Conservation (phyloP, 305 asterid species). For the Fraxinus floribunda region DNA sequence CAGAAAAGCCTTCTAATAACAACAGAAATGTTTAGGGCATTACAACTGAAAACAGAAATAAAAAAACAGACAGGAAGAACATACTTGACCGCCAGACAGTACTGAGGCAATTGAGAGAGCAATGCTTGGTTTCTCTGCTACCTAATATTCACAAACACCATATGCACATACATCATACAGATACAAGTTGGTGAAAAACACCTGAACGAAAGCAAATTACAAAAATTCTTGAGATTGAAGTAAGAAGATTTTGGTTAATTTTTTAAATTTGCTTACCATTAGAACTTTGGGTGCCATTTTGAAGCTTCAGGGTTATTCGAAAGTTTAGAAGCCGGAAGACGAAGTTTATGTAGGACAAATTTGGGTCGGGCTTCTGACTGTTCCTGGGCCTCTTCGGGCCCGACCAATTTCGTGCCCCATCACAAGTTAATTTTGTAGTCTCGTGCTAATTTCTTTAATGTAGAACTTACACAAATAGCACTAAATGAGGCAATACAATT, state of each 20-base stretch:
- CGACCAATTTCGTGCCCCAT: too few relatives aligned
- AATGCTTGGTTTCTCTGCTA: slow-evolving; percentile 94
- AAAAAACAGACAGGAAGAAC: slow-evolving; percentile 16
- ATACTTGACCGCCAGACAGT: slow-evolving; percentile 75
- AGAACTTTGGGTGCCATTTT: slow-evolving; percentile 63
- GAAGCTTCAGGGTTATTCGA: slow-evolving; percentile 5
- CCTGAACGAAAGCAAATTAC: not conserved
- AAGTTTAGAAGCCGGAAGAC: not conserved
- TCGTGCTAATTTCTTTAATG: not conserved
- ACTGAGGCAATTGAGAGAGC: slow-evolving; percentile 81
- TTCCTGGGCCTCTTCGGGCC: not conserved
- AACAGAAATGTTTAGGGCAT: not conserved
- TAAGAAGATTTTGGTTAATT: not conserved
- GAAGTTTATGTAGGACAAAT: not conserved
- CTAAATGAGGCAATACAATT: not conserved
- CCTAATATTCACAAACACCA: slow-evolving; percentile 41
- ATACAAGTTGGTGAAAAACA: not conserved
- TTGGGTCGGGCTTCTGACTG: not conserved
- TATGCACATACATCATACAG: not conserved
- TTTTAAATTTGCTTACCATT: slow-evolving; percentile 36
- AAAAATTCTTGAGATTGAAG: not conserved
- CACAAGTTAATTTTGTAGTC: not conserved
- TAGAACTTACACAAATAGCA: not conserved
- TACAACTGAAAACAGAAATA: not conserved
- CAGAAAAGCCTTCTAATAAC: slow-evolving; percentile 2